Conservation (phyloP, 2,329 filamentous ascomycete species). For the Decorospora gaudefroyi region DNA sequence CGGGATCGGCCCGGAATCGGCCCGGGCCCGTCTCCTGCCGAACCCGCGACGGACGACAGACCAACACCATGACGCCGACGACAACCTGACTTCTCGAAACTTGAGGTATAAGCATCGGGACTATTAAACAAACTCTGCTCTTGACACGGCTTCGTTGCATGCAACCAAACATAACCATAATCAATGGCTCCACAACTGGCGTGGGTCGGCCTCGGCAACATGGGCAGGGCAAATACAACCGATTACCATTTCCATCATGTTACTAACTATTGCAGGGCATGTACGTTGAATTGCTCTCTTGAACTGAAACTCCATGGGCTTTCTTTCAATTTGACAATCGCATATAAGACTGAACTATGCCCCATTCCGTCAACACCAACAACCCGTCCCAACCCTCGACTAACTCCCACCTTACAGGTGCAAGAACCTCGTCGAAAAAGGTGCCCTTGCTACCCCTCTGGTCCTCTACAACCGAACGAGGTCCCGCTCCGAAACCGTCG, state of each 20-base stretch:
- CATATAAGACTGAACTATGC: background rate
- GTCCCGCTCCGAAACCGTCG: conserved; percentile 67
- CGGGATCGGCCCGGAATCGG: too few relatives aligned
- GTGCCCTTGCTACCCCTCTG: conserved; percentile 69
- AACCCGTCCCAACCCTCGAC: too few relatives aligned
- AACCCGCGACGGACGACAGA: background rate
- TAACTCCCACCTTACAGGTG: background rate
- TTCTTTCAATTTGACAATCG: too few relatives aligned
- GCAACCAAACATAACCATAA: conserved; percentile 1
- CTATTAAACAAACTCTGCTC: conserved; percentile 1
- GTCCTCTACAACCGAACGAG: conserved; percentile 80
- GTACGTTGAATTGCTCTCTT: too few relatives aligned
- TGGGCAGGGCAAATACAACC: conserved; percentile 68
- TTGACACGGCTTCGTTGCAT: background rate
- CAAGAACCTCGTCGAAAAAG: conserved; percentile 79
- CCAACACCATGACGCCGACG: conserved; percentile 8
- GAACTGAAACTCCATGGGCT: too few relatives aligned
- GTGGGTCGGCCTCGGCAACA: conserved; percentile 86
- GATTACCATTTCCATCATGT: conserved; percentile 2
- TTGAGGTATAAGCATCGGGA: background rate
- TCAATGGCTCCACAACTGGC: conserved; percentile 61
- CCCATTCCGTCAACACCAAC: background rate
- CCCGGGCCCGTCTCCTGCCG: conserved; percentile 7
- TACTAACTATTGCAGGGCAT: conserved; percentile 64
- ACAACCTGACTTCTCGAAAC: conserved; percentile 1